These are phyloP conservation scores for Ogataea minuta DNA, from an alignment of 805 yeast genomes.

Conservation along the genomic window DNA sequence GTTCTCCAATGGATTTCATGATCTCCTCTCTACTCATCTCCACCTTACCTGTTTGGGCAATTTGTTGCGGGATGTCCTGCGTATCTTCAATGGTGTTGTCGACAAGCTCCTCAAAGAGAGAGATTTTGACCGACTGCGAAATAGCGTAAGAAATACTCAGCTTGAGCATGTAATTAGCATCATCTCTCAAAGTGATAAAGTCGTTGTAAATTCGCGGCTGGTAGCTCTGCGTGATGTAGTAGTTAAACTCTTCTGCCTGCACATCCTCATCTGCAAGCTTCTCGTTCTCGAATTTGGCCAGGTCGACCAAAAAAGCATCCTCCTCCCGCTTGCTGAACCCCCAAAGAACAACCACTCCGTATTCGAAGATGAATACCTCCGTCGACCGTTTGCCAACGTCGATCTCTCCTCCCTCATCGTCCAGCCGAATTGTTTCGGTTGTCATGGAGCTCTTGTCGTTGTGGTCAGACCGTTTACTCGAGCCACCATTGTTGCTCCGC, in stretches of 20 bases:
- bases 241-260: constrained; percentile 92
- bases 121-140: constrained; percentile 93
- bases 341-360: constrained; percentile 98
- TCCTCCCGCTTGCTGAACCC: constrained; percentile 89
- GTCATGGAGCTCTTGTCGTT: constrained; percentile 4
- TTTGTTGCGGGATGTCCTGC: constrained; percentile 94
- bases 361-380: constrained; percentile 87
- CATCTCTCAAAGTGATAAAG: constrained; percentile 89
- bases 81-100: constrained; percentile 97
- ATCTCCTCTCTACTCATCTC: constrained; percentile 92
- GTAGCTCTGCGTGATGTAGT: constrained; percentile 88
- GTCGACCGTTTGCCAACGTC: constrained; percentile 75
- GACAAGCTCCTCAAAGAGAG: constrained; percentile 91
- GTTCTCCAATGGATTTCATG: constrained; percentile 96
- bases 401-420: constrained; percentile 94
- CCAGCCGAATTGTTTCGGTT: constrained; percentile 60
- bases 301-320: constrained; percentile 70
- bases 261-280: constrained; percentile 89
- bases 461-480: constrained; percentile 10
- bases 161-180: constrained; percentile 85
- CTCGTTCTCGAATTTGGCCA: constrained; percentile 90
- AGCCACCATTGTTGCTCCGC: constrained; percentile 45
- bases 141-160: constrained; percentile 92
- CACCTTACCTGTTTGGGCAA: constrained; percentile 92
- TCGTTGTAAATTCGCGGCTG: constrained; percentile 96